Percentiles rank a stretch among this genome's conserved stretches.
phyloP scores from a whole-genome alignment of 805 yeast species.

The Candida hungchunana region DNA sequence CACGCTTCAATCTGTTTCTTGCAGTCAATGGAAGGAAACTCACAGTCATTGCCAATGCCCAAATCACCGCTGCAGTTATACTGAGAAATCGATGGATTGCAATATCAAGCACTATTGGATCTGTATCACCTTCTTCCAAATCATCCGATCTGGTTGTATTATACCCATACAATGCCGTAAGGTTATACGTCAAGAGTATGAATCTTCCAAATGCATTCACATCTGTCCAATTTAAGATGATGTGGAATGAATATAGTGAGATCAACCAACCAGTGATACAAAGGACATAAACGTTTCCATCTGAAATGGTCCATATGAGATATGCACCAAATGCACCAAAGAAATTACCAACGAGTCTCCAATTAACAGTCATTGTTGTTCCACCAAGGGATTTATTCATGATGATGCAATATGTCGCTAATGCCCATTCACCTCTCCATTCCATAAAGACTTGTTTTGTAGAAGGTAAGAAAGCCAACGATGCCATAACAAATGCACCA shows the following conservation, averaged over 20 bases:
- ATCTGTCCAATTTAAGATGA: slow-evolving; percentile 64
- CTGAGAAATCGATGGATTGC: slow-evolving; percentile 76
- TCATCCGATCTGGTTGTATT: slow-evolving; percentile 56
- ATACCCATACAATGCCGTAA: slow-evolving; percentile 73
- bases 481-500: slow-evolving; percentile 64
- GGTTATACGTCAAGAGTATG: slow-evolving; percentile 68
- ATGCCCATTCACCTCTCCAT: slow-evolving; percentile 83
- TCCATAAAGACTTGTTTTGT: slow-evolving; percentile 51
- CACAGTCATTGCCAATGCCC: slow-evolving; percentile 71
- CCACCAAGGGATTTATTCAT: slow-evolving; percentile 86
- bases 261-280: slow-evolving; percentile 42
- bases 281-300: slow-evolving; percentile 50
- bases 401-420: slow-evolving; percentile 76
- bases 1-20: slow-evolving; percentile 58
- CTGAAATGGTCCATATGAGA: slow-evolving; percentile 52
- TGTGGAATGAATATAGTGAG: slow-evolving; percentile 39
- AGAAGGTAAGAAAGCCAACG: slow-evolving; percentile 60
- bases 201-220: slow-evolving; percentile 63
- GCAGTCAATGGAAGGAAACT: slow-evolving; percentile 74
- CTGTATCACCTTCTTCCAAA: slow-evolving; percentile 53
- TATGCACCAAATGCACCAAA: slow-evolving; percentile 65
- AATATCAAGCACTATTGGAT: slow-evolving; percentile 66
- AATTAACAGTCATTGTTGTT: slow-evolving; percentile 70
- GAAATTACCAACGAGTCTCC: slow-evolving; percentile 72
- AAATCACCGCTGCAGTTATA: slow-evolving; percentile 66